phyloP scores from a whole-genome alignment of 352 stramenopile genomes.

The Phytophthora rubi region DNA sequence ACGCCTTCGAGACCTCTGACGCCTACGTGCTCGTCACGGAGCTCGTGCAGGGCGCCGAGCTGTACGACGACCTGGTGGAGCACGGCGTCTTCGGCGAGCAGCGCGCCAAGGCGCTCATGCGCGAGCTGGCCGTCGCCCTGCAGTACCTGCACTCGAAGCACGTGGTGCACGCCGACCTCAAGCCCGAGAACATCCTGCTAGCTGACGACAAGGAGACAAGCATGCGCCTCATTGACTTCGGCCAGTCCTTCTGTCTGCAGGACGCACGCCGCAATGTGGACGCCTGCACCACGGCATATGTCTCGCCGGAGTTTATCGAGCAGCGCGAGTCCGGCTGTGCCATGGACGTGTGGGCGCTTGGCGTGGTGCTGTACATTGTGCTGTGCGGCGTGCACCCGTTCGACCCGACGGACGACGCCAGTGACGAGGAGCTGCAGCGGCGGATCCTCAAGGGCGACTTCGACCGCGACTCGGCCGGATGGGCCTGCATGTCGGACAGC shows the following conservation, averaged over 20 bases:
- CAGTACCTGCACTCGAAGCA: slow-evolving; percentile 50
- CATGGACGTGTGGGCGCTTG: slow-evolving; percentile 66
- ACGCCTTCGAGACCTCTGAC: slow-evolving; percentile 65
- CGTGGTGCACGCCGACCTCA: slow-evolving; percentile 63
- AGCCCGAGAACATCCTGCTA: slow-evolving; percentile 69
- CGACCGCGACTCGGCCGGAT: slow-evolving; percentile 37
- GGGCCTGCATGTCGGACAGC: slow-evolving; percentile 48
- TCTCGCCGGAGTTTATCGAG: slow-evolving; percentile 49
- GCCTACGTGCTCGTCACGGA: slow-evolving; percentile 68
- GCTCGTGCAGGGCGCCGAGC: slow-evolving; percentile 52
- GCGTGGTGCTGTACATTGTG: slow-evolving; percentile 65
- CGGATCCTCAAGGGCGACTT: slow-evolving; percentile 52
- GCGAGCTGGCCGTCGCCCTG: slow-evolving; percentile 47
- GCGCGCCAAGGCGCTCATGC: slow-evolving; percentile 39
- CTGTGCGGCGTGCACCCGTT: slow-evolving; percentile 63
- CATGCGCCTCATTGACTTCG: slow-evolving; percentile 83
- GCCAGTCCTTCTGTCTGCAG: slow-evolving; percentile 64
- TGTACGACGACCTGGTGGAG: slow-evolving; percentile 58
- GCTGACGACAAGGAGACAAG: slow-evolving; percentile 24
- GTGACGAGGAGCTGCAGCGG: slow-evolving; percentile 45
- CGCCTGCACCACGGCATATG: slow-evolving; percentile 48
- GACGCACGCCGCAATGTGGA: slow-evolving; percentile 18
- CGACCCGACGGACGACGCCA: slow-evolving; percentile 57
- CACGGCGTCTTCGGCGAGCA: slow-evolving; percentile 51
- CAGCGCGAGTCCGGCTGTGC: slow-evolving; percentile 35